Evolutionary conservation across 2,329 filamentous ascomycete species (phyloP).

Genomic region (Cytospora mali): DNA sequence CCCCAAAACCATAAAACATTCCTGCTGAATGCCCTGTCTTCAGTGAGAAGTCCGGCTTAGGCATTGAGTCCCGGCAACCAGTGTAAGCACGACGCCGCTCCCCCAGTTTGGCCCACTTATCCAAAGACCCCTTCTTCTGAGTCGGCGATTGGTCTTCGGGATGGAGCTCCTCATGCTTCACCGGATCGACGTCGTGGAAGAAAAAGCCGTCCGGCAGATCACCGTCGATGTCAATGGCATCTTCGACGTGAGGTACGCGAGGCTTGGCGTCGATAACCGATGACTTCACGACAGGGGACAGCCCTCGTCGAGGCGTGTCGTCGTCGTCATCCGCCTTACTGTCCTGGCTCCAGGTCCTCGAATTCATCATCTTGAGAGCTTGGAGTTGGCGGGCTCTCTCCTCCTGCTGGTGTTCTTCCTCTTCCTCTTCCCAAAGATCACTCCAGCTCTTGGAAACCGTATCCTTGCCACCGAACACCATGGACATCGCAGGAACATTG

Average conservation of each 20-base stretch:
- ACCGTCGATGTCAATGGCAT: conserved; percentile 58
- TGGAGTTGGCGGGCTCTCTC: conserved; percentile 62
- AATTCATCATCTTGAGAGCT: conserved; percentile 67
- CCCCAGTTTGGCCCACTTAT: conserved; percentile 90
- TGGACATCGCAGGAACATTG: conserved; percentile 69
- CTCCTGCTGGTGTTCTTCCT: conserved; percentile 71
- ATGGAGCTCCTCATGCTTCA: conserved; percentile 37
- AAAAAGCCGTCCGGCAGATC: conserved; percentile 72
- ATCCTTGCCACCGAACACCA: conserved; percentile 78
- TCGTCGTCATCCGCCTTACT: conserved; percentile 57
- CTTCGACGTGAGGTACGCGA: conserved; percentile 41
- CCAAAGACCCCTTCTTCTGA: conserved; percentile 63
- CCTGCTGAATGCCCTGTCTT: conserved; percentile 51
- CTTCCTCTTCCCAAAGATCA: conserved; percentile 94
- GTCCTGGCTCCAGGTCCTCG: conserved; percentile 78
- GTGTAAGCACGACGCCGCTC: conserved; percentile 74
- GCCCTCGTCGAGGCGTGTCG: conserved; percentile 46
- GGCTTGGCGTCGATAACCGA: conserved; percentile 44
- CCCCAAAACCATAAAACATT: conserved; percentile 47
- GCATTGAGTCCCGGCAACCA: conserved; percentile 48
- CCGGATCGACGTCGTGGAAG: conserved; percentile 65
- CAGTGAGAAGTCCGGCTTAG: conserved; percentile 47
- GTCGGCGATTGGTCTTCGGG: conserved; percentile 62
- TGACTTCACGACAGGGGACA: conserved; percentile 46
- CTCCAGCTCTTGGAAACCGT: conserved; percentile 98